These are phyloP conservation scores for Aechmea fasciata DNA, from an alignment of 176 grass and related monocot genomes.

Conservation along the genomic window DNA sequence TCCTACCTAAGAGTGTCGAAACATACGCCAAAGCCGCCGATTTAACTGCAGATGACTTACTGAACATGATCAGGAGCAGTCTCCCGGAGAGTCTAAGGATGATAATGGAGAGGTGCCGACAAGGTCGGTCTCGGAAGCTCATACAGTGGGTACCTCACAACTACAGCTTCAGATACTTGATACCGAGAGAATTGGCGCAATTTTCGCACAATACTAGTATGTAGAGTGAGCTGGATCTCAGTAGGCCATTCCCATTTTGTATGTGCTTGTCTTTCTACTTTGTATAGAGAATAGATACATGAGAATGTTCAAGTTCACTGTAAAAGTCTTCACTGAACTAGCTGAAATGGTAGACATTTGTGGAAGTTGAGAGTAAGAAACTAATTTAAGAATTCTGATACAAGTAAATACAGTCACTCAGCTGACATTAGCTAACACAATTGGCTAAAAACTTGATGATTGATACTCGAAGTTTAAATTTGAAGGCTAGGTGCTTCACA, in stretches of 20 bases:
- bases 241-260: background rate
- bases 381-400: too few species aligned
- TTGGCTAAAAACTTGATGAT: too few species aligned
- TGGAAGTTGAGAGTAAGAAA: background rate
- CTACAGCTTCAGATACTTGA: slow-evolving; percentile 62
- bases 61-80: slow-evolving; percentile 39
- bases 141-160: slow-evolving; percentile 75
- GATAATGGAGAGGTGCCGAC: slow-evolving; percentile 27
- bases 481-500: too few species aligned
- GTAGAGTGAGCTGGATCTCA: background rate
- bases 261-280: background rate
- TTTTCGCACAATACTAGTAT: background rate
- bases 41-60: slow-evolving; percentile 31
- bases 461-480: too few species aligned
- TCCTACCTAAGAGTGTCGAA: slow-evolving; percentile 67
- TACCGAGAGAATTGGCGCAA: slow-evolving; percentile 39
- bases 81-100: slow-evolving; percentile 50
- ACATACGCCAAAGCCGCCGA: slow-evolving; percentile 51
- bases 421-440: too few species aligned
- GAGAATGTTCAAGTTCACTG: background rate
- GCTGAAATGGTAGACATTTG: background rate
- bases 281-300: background rate
- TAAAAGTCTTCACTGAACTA: background rate
- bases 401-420: too few species aligned
- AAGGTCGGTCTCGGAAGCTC: slow-evolving; percentile 19